Conservation (phyloP, 2,329 filamentous ascomycete species). For the Orbilia javanica region DNA sequence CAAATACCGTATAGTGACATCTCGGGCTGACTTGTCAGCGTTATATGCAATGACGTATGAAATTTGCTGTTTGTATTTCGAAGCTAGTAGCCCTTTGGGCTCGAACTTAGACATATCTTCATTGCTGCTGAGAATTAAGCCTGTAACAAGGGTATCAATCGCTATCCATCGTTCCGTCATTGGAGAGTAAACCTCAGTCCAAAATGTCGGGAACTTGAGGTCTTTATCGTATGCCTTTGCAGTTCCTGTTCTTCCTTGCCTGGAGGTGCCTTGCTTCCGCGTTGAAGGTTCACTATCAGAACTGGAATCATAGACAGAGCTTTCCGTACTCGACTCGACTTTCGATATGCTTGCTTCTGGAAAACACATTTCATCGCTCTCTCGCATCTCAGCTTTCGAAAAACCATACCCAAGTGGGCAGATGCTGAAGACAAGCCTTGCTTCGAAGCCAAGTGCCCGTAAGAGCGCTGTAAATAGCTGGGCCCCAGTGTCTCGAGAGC, state of each 20-base stretch:
- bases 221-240: slow-evolving; percentile 66
- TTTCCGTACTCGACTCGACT: slow-evolving; percentile 34
- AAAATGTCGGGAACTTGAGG: slow-evolving; percentile 65
- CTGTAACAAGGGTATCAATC: slow-evolving; percentile 79
- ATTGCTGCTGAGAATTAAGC: slow-evolving; percentile 44
- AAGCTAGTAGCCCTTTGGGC: slow-evolving; percentile 83
- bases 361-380: slow-evolving; percentile 74
- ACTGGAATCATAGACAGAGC: neutral
- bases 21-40: slow-evolving; percentile 87
- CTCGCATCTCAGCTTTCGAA: slow-evolving; percentile 76
- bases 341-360: slow-evolving; percentile 66
- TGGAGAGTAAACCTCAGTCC: slow-evolving; percentile 90
- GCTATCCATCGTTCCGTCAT: slow-evolving; percentile 92
- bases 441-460: slow-evolving; percentile 83
- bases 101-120: slow-evolving; percentile 82
- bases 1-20: slow-evolving; percentile 92
- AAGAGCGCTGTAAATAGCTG: slow-evolving; percentile 91
- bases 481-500: slow-evolving; percentile 88
- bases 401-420: slow-evolving; percentile 75
- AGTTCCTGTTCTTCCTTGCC: slow-evolving; percentile 66
- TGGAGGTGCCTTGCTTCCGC: neutral
- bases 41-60: slow-evolving; percentile 89
- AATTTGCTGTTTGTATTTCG: slow-evolving; percentile 88
- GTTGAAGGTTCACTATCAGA: neutral
- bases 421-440: slow-evolving; percentile 88